phyloP scores from a whole-genome alignment of 2,329 filamentous ascomycete genomes.

The Fusarium circinatum region DNA sequence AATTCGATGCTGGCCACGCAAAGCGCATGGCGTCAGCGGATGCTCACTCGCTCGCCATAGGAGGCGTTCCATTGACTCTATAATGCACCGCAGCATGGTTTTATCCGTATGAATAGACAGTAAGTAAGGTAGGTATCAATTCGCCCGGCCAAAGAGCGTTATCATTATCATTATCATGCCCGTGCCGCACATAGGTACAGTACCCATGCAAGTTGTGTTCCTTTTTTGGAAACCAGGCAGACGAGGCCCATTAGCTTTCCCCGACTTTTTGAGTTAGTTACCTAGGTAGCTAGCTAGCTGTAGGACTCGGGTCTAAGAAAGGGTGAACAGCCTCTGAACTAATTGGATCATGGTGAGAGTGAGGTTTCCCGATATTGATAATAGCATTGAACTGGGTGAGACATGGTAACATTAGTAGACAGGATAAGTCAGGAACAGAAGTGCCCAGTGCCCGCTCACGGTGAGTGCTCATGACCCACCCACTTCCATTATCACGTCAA shows the following conservation, averaged over 20 bases:
- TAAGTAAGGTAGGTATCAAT: neutral
- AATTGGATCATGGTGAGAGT: slow-evolving; percentile 12
- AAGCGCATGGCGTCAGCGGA: slow-evolving; percentile 37
- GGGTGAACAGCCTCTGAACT: slow-evolving; percentile 1
- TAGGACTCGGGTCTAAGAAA: neutral
- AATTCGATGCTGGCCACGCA: neutral
- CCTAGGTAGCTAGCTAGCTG: neutral
- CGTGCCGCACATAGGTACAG: neutral
- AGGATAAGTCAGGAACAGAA: slow-evolving; percentile 16
- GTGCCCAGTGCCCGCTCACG: neutral
- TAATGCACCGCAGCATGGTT: neutral
- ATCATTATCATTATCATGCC: slow-evolving; percentile 18
- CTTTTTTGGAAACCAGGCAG: slow-evolving; percentile 21
- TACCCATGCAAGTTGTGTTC: slow-evolving; percentile 19
- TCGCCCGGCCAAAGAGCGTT: neutral
- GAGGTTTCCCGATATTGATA: slow-evolving; percentile 9
- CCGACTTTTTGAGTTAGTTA: slow-evolving; percentile 14
- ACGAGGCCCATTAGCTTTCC: neutral
- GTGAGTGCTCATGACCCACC: neutral
- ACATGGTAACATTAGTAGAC: neutral
- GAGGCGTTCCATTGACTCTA: neutral
- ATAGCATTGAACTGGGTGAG: slow-evolving; percentile 2
- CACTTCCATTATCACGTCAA: slow-evolving; percentile 1
- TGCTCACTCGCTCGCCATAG: slow-evolving; percentile 30
- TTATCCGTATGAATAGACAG: neutral